A percentile compares a stretch with the other conserved stretches of the same genome.
These are phyloP conservation scores for Rhodotorula sp. DNA, from an alignment of 1,284 basidiomycete genomes.

Conservation along the genomic window DNA sequence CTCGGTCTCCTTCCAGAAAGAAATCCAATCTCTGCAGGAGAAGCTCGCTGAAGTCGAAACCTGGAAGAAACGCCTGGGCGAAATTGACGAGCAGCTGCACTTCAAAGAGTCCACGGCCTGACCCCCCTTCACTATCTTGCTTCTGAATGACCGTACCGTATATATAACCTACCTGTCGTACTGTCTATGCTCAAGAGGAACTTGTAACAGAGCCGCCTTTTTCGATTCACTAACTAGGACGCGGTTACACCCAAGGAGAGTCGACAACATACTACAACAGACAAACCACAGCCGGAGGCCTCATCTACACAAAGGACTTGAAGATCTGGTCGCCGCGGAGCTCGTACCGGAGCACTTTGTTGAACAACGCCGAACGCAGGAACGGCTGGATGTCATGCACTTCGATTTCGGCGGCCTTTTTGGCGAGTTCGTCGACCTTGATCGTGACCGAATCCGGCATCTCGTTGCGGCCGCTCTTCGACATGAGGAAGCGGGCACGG, in stretches of 20 bases:
- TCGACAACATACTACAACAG: not conserved
- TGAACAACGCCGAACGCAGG: conserved; percentile 24
- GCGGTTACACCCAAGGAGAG: not conserved
- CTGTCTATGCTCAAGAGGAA: too few species aligned
- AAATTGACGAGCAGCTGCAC: conserved; percentile 50
- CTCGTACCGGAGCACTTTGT: conserved; percentile 24
- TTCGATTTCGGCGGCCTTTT: conserved; percentile 55
- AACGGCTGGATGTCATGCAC: conserved; percentile 28
- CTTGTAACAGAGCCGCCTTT: too few species aligned
- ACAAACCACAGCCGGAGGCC: not conserved
- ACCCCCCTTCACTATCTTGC: too few species aligned
- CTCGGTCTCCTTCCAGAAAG: conserved; percentile 57
- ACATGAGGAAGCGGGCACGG: conserved; percentile 77
- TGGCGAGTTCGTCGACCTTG: conserved; percentile 55
- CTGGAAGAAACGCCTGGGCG: conserved; percentile 50
- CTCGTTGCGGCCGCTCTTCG: conserved; percentile 58
- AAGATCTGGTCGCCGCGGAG: conserved; percentile 19
- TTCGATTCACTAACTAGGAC: too few species aligned
- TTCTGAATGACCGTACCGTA: too few species aligned
- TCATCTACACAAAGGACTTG: conserved; percentile 16
- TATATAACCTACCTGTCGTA: too few species aligned
- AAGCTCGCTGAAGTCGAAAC: conserved; percentile 50
- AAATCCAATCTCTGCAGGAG: conserved; percentile 49
- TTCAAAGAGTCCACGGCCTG: conserved; percentile 38
- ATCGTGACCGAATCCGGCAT: conserved; percentile 59